Evolutionary conservation across 228 moss, liverwort and hornwort genomes (phyloP).

Genomic region (Sphagnum fallax): DNA sequence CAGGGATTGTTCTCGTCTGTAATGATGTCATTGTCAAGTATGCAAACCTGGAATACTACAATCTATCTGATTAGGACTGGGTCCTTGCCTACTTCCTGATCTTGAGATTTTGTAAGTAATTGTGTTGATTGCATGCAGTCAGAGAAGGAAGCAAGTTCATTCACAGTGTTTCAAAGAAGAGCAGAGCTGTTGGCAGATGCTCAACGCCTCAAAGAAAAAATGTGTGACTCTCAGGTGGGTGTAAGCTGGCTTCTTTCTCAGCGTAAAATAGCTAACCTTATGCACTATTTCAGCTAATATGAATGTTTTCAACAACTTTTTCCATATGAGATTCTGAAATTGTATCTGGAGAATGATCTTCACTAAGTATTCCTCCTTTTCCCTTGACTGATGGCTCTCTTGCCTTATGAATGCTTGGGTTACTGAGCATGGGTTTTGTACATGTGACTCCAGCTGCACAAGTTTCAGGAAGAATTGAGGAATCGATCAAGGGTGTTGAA

Average conservation of each 20-base stretch:
- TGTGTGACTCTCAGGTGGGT: constrained; percentile 84
- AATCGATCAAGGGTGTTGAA: constrained; percentile 85
- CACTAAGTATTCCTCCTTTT: too few species aligned
- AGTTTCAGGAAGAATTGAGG: constrained; percentile 89
- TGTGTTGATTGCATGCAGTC: constrained; percentile 24
- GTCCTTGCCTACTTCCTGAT: not conserved
- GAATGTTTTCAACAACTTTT: too few species aligned
- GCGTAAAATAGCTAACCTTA: not conserved
- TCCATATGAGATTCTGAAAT: too few species aligned
- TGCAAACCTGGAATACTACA: too few species aligned
- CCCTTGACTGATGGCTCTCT: too few species aligned
- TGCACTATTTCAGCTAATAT: too few species aligned
- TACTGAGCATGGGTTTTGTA: not conserved
- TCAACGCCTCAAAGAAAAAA: constrained; percentile 63
- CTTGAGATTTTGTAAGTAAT: not conserved
- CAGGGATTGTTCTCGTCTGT: too few species aligned
- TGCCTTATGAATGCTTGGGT: too few species aligned
- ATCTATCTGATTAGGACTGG: too few species aligned
- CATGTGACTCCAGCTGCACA: constrained; percentile 58
- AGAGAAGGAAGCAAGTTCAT: constrained; percentile 53
- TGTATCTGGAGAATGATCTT: not conserved
- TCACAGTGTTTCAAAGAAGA: constrained; percentile 72
- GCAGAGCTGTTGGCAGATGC: constrained; percentile 83
- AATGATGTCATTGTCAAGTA: too few species aligned
- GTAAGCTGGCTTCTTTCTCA: not conserved